These are phyloP conservation scores for Cudoniella acicularis DNA, from an alignment of 495 filamentous ascomycete genomes.

Conservation along the genomic window DNA sequence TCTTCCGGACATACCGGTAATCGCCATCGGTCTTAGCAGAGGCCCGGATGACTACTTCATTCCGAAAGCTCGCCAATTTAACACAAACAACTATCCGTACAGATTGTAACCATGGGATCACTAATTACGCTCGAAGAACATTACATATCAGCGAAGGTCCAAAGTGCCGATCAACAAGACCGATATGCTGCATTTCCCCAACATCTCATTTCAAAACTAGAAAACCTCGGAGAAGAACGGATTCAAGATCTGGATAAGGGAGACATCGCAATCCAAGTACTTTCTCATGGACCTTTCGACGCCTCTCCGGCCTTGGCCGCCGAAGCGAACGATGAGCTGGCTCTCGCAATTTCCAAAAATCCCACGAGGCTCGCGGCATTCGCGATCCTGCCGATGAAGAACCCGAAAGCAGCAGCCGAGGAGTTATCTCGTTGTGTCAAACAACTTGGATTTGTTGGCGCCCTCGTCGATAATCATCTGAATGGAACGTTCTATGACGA, in stretches of 20 bases:
- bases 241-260: constrained; percentile 49
- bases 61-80: too few relatives aligned
- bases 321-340: constrained; percentile 51
- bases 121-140: constrained; percentile 62
- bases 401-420: constrained; percentile 38
- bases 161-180: not conserved
- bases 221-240: constrained; percentile 37
- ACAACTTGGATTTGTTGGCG: constrained; percentile 50
- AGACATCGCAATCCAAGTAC: constrained; percentile 48
- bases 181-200: constrained; percentile 26
- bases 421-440: constrained; percentile 49
- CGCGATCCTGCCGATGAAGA: constrained; percentile 47
- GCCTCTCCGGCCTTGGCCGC: constrained; percentile 30
- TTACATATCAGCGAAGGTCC: constrained; percentile 41
- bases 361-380: constrained; percentile 52
- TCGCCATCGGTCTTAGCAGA: too few relatives aligned
- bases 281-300: constrained; percentile 48
- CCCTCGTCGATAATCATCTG: constrained; percentile 50
- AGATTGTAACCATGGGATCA: constrained; percentile 4
- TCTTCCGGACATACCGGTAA: too few relatives aligned
- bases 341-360: constrained; percentile 39
- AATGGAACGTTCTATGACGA: constrained; percentile 40
- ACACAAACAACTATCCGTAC: too few relatives aligned
- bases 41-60: too few relatives aligned
- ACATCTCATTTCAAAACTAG: constrained; percentile 29